phyloP scores from a whole-genome alignment of 2,329 filamentous ascomycete species.

The Paecilomyces formosus region DNA sequence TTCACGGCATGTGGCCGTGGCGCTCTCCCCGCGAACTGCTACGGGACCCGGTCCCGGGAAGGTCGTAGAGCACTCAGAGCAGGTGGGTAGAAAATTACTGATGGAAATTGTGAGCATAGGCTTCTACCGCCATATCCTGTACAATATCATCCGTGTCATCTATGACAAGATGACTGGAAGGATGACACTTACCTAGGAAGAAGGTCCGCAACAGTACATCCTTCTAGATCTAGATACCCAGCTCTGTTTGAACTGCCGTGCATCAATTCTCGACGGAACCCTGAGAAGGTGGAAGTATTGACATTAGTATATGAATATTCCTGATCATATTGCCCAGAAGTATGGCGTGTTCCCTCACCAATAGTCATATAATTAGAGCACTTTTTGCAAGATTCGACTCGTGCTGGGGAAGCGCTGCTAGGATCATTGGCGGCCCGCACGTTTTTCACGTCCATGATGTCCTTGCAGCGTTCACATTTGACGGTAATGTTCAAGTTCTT shows the following conservation, averaged over 20 bases:
- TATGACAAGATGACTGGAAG: not conserved
- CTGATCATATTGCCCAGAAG: not conserved
- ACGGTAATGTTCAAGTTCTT: constrained; percentile 59
- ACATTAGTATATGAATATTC: not conserved
- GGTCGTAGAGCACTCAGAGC: constrained; percentile 64
- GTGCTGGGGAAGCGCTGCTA: constrained; percentile 30
- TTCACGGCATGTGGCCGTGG: constrained; percentile 67
- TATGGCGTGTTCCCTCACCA: constrained; percentile 18
- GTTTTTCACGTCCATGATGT: constrained; percentile 60
- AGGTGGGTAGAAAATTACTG: constrained; percentile 73
- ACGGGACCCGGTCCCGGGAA: constrained; percentile 57
- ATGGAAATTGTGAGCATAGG: not conserved
- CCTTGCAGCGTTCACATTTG: constrained; percentile 75
- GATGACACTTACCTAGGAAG: constrained; percentile 52
- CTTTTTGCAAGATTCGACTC: constrained; percentile 47
- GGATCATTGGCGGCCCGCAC: constrained; percentile 49
- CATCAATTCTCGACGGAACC: constrained; percentile 61
- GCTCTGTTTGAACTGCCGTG: constrained; percentile 67
- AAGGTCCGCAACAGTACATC: constrained; percentile 68
- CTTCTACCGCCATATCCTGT: constrained; percentile 4
- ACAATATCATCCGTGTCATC: not conserved
- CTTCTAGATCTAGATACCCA: constrained; percentile 69
- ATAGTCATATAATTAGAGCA: constrained; percentile 45
- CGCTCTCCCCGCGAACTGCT: constrained; percentile 65
- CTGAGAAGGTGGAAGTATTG: constrained; percentile 19